Evolutionary conservation across 441 rosid species (phyloP).

Genomic region (Euphorbia celastroides): DNA sequence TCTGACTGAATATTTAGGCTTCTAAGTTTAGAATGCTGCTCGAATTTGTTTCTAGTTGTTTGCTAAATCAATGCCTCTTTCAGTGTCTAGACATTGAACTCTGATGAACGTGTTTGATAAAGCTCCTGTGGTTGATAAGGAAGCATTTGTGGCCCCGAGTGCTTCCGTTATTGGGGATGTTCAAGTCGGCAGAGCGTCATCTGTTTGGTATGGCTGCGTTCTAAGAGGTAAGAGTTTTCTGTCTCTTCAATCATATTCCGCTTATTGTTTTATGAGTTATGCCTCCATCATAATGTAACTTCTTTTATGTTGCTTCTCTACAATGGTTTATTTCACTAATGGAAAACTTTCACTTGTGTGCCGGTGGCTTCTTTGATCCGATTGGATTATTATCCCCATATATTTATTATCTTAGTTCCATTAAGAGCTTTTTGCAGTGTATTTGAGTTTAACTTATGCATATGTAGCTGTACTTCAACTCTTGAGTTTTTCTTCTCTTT

Average conservation of each 20-base stretch:
- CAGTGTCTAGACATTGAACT: constrained; percentile 91
- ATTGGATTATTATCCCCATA: background rate
- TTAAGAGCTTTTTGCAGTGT: no score
- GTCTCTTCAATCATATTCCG: no score
- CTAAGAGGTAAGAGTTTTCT: constrained; percentile 52
- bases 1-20: no score
- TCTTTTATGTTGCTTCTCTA: background rate
- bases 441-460: no score
- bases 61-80: background rate
- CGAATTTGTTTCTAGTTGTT: no score
- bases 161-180: constrained; percentile 91
- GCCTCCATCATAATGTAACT: background rate
- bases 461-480: background rate
- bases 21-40: no score
- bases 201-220: constrained; percentile 95
- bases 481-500: background rate
- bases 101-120: constrained; percentile 86
- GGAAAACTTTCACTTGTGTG: background rate
- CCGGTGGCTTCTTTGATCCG: no score
- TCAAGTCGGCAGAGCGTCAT: constrained; percentile 77
- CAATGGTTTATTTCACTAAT: background rate
- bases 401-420: no score
- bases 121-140: constrained; percentile 72
- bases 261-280: background rate
- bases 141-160: constrained; percentile 85